Percentiles rank a stretch among this genome's conserved stretches.
These are phyloP conservation scores for Syzygium aqueum DNA, from an alignment of 345 rosid species.

Conservation along the genomic window DNA sequence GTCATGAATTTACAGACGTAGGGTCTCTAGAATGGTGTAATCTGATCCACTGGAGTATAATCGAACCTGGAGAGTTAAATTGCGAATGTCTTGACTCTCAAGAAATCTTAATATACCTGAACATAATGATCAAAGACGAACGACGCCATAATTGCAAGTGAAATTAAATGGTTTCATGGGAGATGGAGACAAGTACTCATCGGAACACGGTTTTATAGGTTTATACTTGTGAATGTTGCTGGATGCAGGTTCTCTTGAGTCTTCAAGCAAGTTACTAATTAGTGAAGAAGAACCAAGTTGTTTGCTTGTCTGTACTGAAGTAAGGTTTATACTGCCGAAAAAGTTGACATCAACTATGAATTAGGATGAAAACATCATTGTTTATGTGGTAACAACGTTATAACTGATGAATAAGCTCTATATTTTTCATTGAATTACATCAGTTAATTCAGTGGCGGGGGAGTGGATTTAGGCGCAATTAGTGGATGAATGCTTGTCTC, in stretches of 20 bases:
- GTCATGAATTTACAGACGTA: background rate
- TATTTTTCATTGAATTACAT: background rate
- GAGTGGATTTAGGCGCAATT: background rate
- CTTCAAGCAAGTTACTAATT: background rate
- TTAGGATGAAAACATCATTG: background rate
- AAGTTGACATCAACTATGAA: background rate
- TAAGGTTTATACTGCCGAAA: background rate
- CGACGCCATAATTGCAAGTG: background rate
- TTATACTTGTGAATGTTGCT: background rate
- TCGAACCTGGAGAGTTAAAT: background rate
- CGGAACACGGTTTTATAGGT: background rate
- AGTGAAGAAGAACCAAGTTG: background rate
- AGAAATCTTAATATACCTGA: background rate
- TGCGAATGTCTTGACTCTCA: background rate
- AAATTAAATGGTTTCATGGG: background rate
- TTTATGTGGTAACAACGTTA: background rate
- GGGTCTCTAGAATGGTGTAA: background rate
- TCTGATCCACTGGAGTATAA: background rate
- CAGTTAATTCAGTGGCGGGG: background rate
- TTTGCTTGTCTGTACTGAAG: background rate
- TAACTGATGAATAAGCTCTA: background rate
- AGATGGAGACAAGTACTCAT: background rate
- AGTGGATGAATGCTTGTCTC: background rate
- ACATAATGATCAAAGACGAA: background rate
- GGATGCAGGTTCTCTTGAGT: background rate